Evolutionary conservation across 495 filamentous ascomycete species (phyloP).

Genomic region (Penicillium macrosclerotiorum): DNA sequence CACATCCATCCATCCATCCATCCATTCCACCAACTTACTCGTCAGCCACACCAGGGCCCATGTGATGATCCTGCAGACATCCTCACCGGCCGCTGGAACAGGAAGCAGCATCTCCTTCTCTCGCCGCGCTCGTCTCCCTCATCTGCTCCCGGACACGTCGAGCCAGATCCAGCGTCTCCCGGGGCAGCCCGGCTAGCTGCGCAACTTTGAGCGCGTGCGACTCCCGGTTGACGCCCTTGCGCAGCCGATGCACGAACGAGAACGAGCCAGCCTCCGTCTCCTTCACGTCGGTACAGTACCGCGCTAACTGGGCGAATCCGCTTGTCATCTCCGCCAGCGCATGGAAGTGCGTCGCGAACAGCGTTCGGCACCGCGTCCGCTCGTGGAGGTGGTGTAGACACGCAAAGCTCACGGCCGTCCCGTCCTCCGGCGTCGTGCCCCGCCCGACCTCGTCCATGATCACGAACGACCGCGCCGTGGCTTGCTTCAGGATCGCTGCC

Average conservation of each 20-base stretch:
- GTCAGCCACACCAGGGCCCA: too few species aligned
- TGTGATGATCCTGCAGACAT: too few species aligned
- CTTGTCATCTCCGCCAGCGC: conserved; percentile 72
- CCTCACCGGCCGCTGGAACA: too few species aligned
- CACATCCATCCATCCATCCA: too few species aligned
- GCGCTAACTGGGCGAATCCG: conserved; percentile 62
- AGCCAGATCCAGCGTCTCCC: conserved; percentile 57
- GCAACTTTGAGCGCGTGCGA: conserved; percentile 94
- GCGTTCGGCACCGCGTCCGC: conserved; percentile 69
- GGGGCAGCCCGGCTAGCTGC: conserved; percentile 72
- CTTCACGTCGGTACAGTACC: conserved; percentile 87
- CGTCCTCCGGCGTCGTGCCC: conserved; percentile 90
- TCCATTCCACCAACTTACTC: too few species aligned
- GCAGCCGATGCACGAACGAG: conserved; percentile 80
- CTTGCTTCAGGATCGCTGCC: conserved; percentile 51
- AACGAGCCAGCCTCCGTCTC: conserved; percentile 65
- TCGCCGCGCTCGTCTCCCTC: too few species aligned
- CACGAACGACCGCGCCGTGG: conserved; percentile 67
- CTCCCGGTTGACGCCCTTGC: conserved; percentile 76
- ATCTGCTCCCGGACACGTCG: conserved; percentile 26
- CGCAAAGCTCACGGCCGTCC: conserved; percentile 84
- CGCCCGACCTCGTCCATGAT: conserved; percentile 98
- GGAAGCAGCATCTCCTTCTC: too few species aligned
- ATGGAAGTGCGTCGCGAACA: conserved; percentile 98
- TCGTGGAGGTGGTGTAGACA: conserved; percentile 77